Evolutionary conservation across 116 monocot genomes (phyloP), one percentile per base, ranked within the genome.

Genomic region (Zostera marina): DNA sequence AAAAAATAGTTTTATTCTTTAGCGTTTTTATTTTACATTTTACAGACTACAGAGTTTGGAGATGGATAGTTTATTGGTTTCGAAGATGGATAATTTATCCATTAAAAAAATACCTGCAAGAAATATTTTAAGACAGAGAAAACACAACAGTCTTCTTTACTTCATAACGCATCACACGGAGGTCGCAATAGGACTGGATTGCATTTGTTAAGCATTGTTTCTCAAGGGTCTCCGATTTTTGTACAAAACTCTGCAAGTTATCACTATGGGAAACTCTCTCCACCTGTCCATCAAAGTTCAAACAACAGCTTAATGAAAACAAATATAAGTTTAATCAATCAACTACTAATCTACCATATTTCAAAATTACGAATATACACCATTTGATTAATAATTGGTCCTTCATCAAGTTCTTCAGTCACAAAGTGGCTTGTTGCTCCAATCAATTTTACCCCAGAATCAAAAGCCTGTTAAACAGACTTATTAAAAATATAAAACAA

Each of bases 311-410:
- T 48, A 8, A 19, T 48, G n/a, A 46, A 25, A 59, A 1, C 20
- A 51, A 19, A 19, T 20, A 51, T n/a, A n/a, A n/a, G n/a, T 15
- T 10, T 19, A 0, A 19, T 16, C 5, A 51, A 51, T 21, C 49
- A 16, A 51, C 10, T 51, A 0, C 20, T n/a, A n/a, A n/a, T n/a
- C n/a, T n/a, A n/a, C n/a, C n/a, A n/a, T n/a, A 32, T 3, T 32
- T 32, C 32, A 32, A 41, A 22, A 41, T 8, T 19, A 20, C 22
- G 39, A n/a, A 13, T n/a, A 32, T 44, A 67, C 70, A 94, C 94
- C 94, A 88, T 81, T 46, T 94, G 94, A 54, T 94, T 88, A 58
- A 94, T 94, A 26, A 94, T 94, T 44, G 88, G 81, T 48, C 88
- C 94, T 20, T 74, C 76, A 69, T 94, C 88, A 64, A 88, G 84